These are phyloP conservation scores for Fraxinus greggii DNA, from an alignment of 305 asterid species.

Conservation along the genomic window DNA sequence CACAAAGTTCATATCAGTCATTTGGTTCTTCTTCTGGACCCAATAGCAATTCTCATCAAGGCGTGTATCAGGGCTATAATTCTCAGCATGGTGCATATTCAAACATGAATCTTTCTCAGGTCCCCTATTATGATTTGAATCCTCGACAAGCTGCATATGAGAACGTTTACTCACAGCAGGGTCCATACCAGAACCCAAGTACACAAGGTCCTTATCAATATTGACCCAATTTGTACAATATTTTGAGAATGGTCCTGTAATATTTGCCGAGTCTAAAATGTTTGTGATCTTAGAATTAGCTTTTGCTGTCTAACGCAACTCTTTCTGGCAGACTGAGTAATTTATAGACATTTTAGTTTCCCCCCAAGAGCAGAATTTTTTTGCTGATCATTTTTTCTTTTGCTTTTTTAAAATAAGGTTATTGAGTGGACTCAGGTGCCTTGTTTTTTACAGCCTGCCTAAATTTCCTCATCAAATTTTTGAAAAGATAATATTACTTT, in stretches of 20 bases:
- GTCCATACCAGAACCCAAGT: conserved; percentile 37
- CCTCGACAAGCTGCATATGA: conserved; percentile 42
- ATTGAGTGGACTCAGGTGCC: background rate
- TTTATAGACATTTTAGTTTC: background rate
- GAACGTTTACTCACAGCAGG: conserved; percentile 31
- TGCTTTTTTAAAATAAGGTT: background rate
- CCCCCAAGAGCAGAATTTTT: background rate
- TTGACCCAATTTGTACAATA: conserved; percentile 43
- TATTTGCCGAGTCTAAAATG: background rate
- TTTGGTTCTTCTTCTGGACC: conserved; percentile 36
- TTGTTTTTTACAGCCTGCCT: background rate
- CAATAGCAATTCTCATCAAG: conserved; percentile 30
- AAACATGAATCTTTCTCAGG: conserved; percentile 37
- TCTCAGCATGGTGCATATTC: conserved; percentile 39
- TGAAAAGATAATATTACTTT: background rate
- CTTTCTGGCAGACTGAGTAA: background rate
- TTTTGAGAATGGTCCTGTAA: conserved; percentile 12
- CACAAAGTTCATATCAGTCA: conserved; percentile 34
- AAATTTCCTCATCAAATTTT: background rate
- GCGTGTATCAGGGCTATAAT: conserved; percentile 33
- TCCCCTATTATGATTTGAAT: conserved; percentile 40
- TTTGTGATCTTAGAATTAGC: background rate
- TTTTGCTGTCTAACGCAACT: background rate
- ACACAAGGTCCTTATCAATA: conserved; percentile 50
- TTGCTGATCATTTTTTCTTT: background rate